Evolutionary conservation across 495 filamentous ascomycete species (phyloP).

Genomic region (Tuber melanosporum): DNA sequence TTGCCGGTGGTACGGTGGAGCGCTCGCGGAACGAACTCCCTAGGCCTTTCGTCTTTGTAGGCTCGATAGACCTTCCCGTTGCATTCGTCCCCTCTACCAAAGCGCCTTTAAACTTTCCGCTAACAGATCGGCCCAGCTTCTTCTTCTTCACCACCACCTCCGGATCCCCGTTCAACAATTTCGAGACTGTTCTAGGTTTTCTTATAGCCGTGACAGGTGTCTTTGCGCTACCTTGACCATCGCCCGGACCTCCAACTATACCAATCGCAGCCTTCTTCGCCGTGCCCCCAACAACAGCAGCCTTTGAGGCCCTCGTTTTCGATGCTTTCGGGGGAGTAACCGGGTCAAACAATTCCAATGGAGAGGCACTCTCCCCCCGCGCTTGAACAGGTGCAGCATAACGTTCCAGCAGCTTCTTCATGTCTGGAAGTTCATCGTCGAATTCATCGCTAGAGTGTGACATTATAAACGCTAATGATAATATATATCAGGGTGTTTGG

Average conservation of each 20-base stretch:
- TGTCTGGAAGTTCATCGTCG: slow-evolving; percentile 37
- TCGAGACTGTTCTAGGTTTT: background rate
- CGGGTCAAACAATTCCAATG: slow-evolving; percentile 24
- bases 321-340: slow-evolving; percentile 15
- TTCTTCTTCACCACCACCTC: background rate
- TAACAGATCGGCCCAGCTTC: background rate
- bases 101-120: background rate
- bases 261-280: background rate
- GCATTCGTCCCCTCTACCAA: background rate
- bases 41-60: background rate
- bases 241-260: background rate
- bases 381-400: background rate
- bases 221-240: background rate
- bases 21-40: background rate
- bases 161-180: background rate
- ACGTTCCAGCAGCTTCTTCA: slow-evolving; percentile 30
- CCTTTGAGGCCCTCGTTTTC: background rate
- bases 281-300: background rate
- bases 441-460: slow-evolving; percentile 22
- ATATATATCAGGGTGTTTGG: background rate
- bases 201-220: background rate
- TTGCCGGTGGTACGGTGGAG: background rate
- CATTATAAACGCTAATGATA: slow-evolving; percentile 1
- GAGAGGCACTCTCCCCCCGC: slow-evolving; percentile 11
- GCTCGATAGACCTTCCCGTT: background rate